Evolutionary conservation across 192 early-diverging fungal species (phyloP).

Genomic region (Coemansia sp.): DNA sequence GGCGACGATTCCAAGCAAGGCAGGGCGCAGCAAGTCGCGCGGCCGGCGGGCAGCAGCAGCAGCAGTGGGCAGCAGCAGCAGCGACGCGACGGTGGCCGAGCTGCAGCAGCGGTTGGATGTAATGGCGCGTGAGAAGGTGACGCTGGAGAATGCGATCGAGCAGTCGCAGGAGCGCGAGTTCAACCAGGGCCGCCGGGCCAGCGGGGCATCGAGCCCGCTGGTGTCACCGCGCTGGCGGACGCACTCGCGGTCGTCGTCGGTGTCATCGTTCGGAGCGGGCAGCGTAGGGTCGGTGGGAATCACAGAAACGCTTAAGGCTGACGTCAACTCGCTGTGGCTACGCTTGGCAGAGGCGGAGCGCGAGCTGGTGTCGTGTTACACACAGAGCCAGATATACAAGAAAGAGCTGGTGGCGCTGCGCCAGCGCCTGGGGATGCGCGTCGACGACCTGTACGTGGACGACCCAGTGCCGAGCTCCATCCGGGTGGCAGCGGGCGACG

Average conservation of each 20-base stretch:
- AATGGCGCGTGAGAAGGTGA: constrained; percentile 86
- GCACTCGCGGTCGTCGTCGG: constrained; percentile 52
- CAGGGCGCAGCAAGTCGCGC: constrained; percentile 34
- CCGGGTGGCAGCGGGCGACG: constrained; percentile 18
- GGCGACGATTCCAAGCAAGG: constrained; percentile 20
- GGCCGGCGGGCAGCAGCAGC: constrained; percentile 19
- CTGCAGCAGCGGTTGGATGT: constrained; percentile 69
- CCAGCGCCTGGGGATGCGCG: constrained; percentile 52
- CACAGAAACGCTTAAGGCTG: constrained; percentile 55
- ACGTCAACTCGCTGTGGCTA: constrained; percentile 53
- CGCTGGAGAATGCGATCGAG: constrained; percentile 86
- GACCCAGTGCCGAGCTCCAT: constrained; percentile 50
- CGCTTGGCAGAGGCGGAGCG: constrained; percentile 52
- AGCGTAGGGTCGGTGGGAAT: constrained; percentile 45
- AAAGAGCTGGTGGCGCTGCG: constrained; percentile 55
- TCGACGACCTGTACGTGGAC: constrained; percentile 53
- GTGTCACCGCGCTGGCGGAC: constrained; percentile 47
- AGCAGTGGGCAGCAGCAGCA: constrained; percentile 5
- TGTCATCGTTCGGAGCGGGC: constrained; percentile 50
- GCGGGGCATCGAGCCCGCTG: constrained; percentile 71
- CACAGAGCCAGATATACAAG: constrained; percentile 57
- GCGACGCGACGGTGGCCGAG: constrained; percentile 46
- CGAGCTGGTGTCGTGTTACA: constrained; percentile 54
- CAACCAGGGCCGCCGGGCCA: constrained; percentile 66
- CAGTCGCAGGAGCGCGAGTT: constrained; percentile 92